phyloP scores from a whole-genome alignment of 1,284 basidiomycete genomes.

The Cryptococcus deneoformans region DNA sequence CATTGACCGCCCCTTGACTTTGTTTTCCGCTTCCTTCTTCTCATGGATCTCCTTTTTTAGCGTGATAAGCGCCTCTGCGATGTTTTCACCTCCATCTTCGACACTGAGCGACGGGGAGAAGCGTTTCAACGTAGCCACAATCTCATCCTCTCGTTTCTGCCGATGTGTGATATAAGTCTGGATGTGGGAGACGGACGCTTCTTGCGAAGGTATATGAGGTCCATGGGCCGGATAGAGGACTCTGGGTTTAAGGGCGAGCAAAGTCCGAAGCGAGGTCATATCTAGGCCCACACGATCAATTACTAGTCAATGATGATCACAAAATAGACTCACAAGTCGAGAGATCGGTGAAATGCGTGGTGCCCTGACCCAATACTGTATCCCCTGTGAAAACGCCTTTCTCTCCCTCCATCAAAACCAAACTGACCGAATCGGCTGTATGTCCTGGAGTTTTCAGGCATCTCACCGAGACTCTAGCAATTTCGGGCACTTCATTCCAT shows the following conservation, averaged over 20 bases:
- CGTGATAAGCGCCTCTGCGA: slow-evolving; percentile 1
- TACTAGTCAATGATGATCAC: not conserved
- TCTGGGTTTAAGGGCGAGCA: slow-evolving; percentile 37
- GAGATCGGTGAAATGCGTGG: slow-evolving; percentile 86
- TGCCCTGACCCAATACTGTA: slow-evolving; percentile 86
- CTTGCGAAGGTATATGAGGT: slow-evolving; percentile 57
- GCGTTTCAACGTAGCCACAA: slow-evolving; percentile 47
- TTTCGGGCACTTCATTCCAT: slow-evolving; percentile 40
- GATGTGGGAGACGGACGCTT: slow-evolving; percentile 53
- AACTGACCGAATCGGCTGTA: slow-evolving; percentile 77
- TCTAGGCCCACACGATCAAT: slow-evolving; percentile 13
- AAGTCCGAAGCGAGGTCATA: slow-evolving; percentile 39
- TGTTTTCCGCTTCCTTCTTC: slow-evolving; percentile 14
- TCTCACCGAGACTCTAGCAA: slow-evolving; percentile 51
- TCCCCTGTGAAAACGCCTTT: slow-evolving; percentile 81
- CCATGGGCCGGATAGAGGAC: slow-evolving; percentile 87
- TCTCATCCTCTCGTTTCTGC: slow-evolving; percentile 74
- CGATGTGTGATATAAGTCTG: slow-evolving; percentile 76
- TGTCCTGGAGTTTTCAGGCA: slow-evolving; percentile 89
- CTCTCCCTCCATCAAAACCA: slow-evolving; percentile 60
- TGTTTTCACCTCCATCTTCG: not conserved
- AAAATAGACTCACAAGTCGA: slow-evolving; percentile 52
- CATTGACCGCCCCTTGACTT: not conserved
- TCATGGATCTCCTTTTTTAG: slow-evolving; percentile 12
- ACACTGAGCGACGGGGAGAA: slow-evolving; percentile 2